Percentiles rank a stretch among this genome's conserved stretches.
Conservation (phyloP, 495 filamentous ascomycete species). For the Penicillium canariense region DNA sequence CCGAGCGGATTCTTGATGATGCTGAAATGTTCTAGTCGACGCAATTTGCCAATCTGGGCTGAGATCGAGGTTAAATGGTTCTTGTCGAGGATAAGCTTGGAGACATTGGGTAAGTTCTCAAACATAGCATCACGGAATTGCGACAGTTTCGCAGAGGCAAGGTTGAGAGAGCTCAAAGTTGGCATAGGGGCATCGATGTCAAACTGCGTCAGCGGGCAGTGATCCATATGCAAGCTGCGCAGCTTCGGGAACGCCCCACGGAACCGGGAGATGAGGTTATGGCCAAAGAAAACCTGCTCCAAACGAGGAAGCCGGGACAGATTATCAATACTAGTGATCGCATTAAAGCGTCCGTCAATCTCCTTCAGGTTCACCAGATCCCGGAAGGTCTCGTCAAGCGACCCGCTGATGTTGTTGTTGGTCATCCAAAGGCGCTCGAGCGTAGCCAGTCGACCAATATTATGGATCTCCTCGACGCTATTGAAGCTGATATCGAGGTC, state of each 20-base stretch:
- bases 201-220: conserved; percentile 91
- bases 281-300: conserved; percentile 81
- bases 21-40: conserved; percentile 85
- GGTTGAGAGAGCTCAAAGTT: conserved; percentile 77
- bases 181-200: conserved; percentile 74
- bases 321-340: conserved; percentile 79
- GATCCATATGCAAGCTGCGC: conserved; percentile 79
- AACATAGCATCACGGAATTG: conserved; percentile 82
- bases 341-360: conserved; percentile 91
- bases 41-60: conserved; percentile 75
- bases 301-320: conserved; percentile 78
- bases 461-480: conserved; percentile 70
- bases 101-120: conserved; percentile 79
- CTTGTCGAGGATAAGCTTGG: conserved; percentile 84
- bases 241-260: conserved; percentile 81
- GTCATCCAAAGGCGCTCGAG: conserved; percentile 92
- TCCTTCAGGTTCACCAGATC: conserved; percentile 77
- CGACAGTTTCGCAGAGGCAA: conserved; percentile 83
- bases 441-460: conserved; percentile 71
- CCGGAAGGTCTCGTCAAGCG: conserved; percentile 67
- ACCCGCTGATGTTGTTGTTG: conserved; percentile 80
- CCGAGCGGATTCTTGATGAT: conserved; percentile 86
- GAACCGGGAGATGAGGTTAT: conserved; percentile 88
- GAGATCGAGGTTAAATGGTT: conserved; percentile 94
- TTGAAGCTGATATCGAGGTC: conserved; percentile 99